A percentile compares a stretch with the other conserved stretches of the same genome.
Evolutionary conservation across 2,329 filamentous ascomycete genomes (phyloP).

Genomic region (Aspergillus ustus): DNA sequence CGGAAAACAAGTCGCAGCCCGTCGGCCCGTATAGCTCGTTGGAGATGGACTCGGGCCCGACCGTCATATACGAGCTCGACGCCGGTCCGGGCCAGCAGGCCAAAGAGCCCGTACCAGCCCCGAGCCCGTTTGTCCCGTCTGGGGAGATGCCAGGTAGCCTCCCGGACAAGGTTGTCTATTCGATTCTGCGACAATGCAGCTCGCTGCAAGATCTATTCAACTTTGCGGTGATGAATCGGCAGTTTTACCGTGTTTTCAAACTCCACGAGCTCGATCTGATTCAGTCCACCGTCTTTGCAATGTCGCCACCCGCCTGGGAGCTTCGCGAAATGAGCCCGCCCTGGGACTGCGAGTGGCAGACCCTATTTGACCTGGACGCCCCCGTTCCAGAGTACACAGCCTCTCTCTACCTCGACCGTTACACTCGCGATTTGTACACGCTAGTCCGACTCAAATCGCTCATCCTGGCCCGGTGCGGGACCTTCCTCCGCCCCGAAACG

Average conservation of each 20-base stretch:
- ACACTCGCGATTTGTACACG: slow-evolving; percentile 58
- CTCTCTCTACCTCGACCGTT: slow-evolving; percentile 55
- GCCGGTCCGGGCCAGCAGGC: slow-evolving; percentile 28
- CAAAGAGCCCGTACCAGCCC: slow-evolving; percentile 7
- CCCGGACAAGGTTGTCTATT: slow-evolving; percentile 56
- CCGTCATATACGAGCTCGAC: slow-evolving; percentile 41
- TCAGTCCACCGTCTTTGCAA: slow-evolving; percentile 54
- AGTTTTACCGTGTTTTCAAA: slow-evolving; percentile 64
- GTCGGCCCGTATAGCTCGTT: slow-evolving; percentile 27
- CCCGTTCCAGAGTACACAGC: slow-evolving; percentile 60
- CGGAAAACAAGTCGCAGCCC: slow-evolving; percentile 22
- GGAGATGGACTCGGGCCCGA: slow-evolving; percentile 26
- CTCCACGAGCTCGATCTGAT: slow-evolving; percentile 60
- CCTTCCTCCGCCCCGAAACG: slow-evolving; percentile 62
- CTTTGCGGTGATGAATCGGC: slow-evolving; percentile 58
- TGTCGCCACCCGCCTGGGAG: slow-evolving; percentile 65
- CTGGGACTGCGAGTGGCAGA: slow-evolving; percentile 48
- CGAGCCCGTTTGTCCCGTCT: slow-evolving; percentile 25
- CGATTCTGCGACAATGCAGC: slow-evolving; percentile 55
- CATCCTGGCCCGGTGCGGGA: slow-evolving; percentile 60
- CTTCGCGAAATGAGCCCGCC: slow-evolving; percentile 62
- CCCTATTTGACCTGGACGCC: slow-evolving; percentile 49
- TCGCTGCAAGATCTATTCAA: slow-evolving; percentile 61
- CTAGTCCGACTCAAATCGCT: slow-evolving; percentile 60
- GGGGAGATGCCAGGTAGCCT: slow-evolving; percentile 45